Evolutionary conservation across 116 monocot species (phyloP), one percentile per base, ranked within the genome.

Genomic region (Thalassia testudinum): DNA sequence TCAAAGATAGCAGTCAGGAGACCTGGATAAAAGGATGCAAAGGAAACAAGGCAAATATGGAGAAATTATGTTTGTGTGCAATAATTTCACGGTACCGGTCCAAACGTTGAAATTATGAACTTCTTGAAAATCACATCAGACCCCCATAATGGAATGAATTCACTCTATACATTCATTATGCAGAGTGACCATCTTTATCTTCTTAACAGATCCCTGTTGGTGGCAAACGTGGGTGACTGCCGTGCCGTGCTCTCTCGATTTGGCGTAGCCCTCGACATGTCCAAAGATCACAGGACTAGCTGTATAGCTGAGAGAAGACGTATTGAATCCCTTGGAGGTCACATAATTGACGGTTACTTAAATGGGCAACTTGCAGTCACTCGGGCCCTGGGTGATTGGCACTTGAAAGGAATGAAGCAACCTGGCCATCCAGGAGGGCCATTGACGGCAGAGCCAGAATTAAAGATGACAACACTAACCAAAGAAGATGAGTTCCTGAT

Each of bases 401-500:
- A 78, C 60, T 24, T 78, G 50, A 67, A 74, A 29, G 26, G 52
- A 25, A 38, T 51, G 54, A 53, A 47, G 66, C 53, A 37, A 7
- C 16, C 23, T 2, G 66, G 64, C 43, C 53, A 60, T 10, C 27
- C 30, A n/a, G n/a, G n/a, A 16, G 67, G 62, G 0, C 79, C 79
- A 2, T 64, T 79, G 24, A 74, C 24, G 18, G 70, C 79, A 1
- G 79, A 74, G 34, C 79, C 79, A 8, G 79, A 79, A 53, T 43
- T 79, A 27, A 59, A 21, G 58, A 55, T 30, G 1, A 30, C 27
- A 5, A 47, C 12, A 0, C 57, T 79, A 0, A 74, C 74, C 0
- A 61, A 79, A 20, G 74, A 79, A 6, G 79, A 79, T 23, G 79
- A 79, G 47, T 79, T 79, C 48, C 53, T 79, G 21, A 70, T 79